Conservation (phyloP, 257 asterid genomes). For the Pogostemon cablin region DNA sequence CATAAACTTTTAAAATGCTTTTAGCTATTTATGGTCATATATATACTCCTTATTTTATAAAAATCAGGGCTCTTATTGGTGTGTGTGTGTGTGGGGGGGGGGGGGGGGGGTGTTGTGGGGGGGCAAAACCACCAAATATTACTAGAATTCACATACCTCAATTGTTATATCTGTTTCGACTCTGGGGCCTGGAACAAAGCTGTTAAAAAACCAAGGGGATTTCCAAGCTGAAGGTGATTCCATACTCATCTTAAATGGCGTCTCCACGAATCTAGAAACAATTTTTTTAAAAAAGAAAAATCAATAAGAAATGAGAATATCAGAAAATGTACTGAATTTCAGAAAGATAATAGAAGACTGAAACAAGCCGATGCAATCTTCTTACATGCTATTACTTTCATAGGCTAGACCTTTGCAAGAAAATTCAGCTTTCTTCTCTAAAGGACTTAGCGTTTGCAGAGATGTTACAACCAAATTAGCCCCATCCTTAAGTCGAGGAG, state of each 20-base stretch:
- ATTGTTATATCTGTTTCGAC: slow-evolving; percentile 79
- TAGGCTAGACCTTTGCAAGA: slow-evolving; percentile 51
- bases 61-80: no score
- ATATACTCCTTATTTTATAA: no score
- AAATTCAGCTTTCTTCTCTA: slow-evolving; percentile 53
- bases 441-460: slow-evolving; percentile 49
- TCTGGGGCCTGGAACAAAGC: slow-evolving; percentile 72
- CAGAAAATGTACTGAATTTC: slow-evolving; percentile 18
- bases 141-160: slow-evolving; percentile 53
- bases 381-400: slow-evolving; percentile 76
- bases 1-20: no score
- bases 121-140: background rate
- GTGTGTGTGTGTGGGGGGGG: no score
- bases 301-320: background rate
- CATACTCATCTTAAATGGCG: slow-evolving; percentile 74
- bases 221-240: slow-evolving; percentile 98
- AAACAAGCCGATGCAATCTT: slow-evolving; percentile 15
- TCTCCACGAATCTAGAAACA: slow-evolving; percentile 64
- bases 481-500: slow-evolving; percentile 70
- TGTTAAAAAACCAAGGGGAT: slow-evolving; percentile 91
- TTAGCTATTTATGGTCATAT: no score
- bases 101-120: background rate
- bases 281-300: background rate
- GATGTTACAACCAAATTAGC: slow-evolving; percentile 54
- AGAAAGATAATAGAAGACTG: background rate